Evolutionary conservation across 768 basidiomycete species (phyloP), one percentile per base, ranked within the genome.

Genomic region (Mycena polygramma): DNA sequence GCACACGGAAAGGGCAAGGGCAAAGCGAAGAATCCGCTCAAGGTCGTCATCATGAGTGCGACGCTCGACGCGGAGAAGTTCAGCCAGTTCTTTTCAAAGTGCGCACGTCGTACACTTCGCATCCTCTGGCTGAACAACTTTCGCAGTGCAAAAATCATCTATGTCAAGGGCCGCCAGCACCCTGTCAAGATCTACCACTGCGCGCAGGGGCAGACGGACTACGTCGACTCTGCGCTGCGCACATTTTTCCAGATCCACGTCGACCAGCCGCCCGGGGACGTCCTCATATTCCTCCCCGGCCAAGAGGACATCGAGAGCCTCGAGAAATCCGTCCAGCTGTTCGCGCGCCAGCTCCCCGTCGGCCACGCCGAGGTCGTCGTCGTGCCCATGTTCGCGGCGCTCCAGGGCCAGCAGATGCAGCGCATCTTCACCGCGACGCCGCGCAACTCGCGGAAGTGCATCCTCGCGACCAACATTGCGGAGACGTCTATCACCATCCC

Each of bases 401-500:
- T 98, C 71, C 91, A 94, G 10, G 88, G 91, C 30, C 83, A 85
- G 14, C 89, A 93, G 71, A 96, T 98, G 80, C 81, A 89, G 52
- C 90, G 90, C 77, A 94, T 94, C 55, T 99, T 99, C 80, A 77
- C 80, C 0, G 81, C 89, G 1, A 81, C 94, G 0, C 90, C 92
- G 17, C 77, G 88, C 1, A 87, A 90, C 61, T 89, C 88, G 2
- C 89, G 98, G 66, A 97, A 98, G 81, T 94, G 96, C 81, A 95
- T 99, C 71, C 85, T 99, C 46, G 93, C 98, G 2, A 99, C 98
- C 20, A 99, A 99, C 80, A 97, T 99, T 68, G 98, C 98, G 14
- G 98, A 99, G 81, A 99, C 98, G 0, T 95, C 94, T 15, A 95
- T 99, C 78, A 99, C 98, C 17, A 98, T 99, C 77, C 96, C 97